A percentile compares a stretch with the other conserved stretches of the same genome.
Evolutionary conservation across 805 yeast genomes (phyloP).

Genomic region (Candida montana): DNA sequence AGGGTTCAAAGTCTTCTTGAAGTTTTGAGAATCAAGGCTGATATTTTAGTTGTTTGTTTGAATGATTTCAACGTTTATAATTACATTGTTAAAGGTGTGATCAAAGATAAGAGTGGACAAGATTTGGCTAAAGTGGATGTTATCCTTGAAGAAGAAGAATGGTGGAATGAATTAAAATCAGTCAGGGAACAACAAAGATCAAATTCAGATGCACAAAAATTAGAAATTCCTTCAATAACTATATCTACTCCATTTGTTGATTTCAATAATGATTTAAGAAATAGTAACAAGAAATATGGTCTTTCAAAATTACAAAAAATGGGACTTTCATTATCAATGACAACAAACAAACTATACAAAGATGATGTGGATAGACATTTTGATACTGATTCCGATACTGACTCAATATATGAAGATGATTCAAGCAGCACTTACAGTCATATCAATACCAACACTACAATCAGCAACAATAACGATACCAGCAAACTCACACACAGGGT

Average conservation of each 20-base stretch:
- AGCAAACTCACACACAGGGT: not conserved
- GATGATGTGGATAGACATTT: slow-evolving; percentile 22
- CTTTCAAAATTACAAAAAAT: slow-evolving; percentile 65
- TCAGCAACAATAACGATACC: slow-evolving; percentile 8
- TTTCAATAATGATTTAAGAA: slow-evolving; percentile 19
- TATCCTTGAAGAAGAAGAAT: slow-evolving; percentile 56
- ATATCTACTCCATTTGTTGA: slow-evolving; percentile 26
- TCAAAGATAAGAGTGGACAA: slow-evolving; percentile 52
- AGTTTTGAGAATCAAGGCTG: slow-evolving; percentile 80
- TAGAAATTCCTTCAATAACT: slow-evolving; percentile 30
- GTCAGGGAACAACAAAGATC: slow-evolving; percentile 39
- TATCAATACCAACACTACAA: not conserved
- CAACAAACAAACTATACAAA: slow-evolving; percentile 46
- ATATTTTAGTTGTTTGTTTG: slow-evolving; percentile 68
- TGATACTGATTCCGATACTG: slow-evolving; percentile 26
- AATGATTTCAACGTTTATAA: slow-evolving; percentile 58
- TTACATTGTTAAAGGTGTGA: slow-evolving; percentile 66
- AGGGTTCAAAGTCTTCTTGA: slow-evolving; percentile 61
- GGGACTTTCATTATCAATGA: slow-evolving; percentile 78
- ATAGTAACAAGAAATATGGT: slow-evolving; percentile 25
- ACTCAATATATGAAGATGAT: slow-evolving; percentile 20
- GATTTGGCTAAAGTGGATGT: slow-evolving; percentile 41
- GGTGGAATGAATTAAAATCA: slow-evolving; percentile 75
- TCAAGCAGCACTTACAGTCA: slow-evolving; percentile 19
- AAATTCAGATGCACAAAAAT: slow-evolving; percentile 19